These are phyloP conservation scores for Beta macrorhiza DNA, from an alignment of 179 eudicot species.

Conservation along the genomic window DNA sequence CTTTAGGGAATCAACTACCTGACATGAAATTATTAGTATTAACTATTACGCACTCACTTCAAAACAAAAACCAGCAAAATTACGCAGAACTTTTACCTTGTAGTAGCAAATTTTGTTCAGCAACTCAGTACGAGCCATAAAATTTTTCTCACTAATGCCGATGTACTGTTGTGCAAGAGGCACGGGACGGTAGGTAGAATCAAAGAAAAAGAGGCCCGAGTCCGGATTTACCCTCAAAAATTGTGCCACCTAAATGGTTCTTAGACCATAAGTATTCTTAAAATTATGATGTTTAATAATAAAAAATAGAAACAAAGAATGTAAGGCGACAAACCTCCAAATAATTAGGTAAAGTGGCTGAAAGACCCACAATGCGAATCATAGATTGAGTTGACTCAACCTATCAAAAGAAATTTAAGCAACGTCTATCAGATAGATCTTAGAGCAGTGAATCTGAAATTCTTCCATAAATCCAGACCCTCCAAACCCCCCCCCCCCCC, in stretches of 20 bases:
- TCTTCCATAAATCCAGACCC: background rate
- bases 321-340: conserved; percentile 57
- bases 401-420: conserved; percentile 39
- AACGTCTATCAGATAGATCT: background rate
- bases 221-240: conserved; percentile 97
- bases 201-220: conserved; percentile 88
- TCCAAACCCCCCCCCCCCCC: background rate
- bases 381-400: conserved; percentile 94
- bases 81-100: conserved; percentile 46
- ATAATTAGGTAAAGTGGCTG: conserved; percentile 96
- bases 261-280: conserved; percentile 11
- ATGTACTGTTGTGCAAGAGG: conserved; percentile 99
- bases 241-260: conserved; percentile 74
- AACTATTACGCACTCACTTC: conserved; percentile 10
- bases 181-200: conserved; percentile 98
- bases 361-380: conserved; percentile 98
- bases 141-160: conserved; percentile 85
- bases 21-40: conserved; percentile 19
- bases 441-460: background rate
- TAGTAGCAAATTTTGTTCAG: conserved; percentile 80
- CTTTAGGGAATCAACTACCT: conserved; percentile 86
- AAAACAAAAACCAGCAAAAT: background rate
- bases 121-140: conserved; percentile 73
- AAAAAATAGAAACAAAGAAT: background rate
- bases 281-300: background rate